Conservation (phyloP, 768 basidiomycete genomes). For the Amanita inopinata region DNA sequence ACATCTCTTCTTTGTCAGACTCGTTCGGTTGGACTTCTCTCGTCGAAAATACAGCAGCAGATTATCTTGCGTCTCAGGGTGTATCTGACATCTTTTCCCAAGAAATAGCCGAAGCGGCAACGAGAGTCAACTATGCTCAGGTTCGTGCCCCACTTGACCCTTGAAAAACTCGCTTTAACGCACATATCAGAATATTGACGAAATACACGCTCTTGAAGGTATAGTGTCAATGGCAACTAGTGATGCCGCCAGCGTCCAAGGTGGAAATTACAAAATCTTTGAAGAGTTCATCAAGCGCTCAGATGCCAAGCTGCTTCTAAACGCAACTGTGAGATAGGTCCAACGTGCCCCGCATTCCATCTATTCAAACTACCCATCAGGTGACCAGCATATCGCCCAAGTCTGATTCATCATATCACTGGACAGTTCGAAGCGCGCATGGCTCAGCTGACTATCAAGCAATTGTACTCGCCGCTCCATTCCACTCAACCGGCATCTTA, state of each 20-base stretch:
- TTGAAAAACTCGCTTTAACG: neutral
- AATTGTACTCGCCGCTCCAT: slow-evolving; percentile 83
- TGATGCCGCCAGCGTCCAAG: slow-evolving; percentile 54
- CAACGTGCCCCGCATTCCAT: slow-evolving; percentile 5
- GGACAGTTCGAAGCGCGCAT: slow-evolving; percentile 41
- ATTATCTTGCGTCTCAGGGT: slow-evolving; percentile 46
- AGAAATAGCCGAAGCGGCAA: slow-evolving; percentile 74
- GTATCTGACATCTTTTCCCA: slow-evolving; percentile 48
- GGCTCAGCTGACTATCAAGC: slow-evolving; percentile 51
- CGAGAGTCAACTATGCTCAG: slow-evolving; percentile 80
- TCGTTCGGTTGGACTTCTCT: slow-evolving; percentile 40
- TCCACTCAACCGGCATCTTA: slow-evolving; percentile 54
- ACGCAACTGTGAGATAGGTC: slow-evolving; percentile 45
- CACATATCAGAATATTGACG: slow-evolving; percentile 42
- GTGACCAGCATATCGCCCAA: slow-evolving; percentile 41
- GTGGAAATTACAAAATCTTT: slow-evolving; percentile 84
- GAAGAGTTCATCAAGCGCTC: slow-evolving; percentile 68
- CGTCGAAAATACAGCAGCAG: slow-evolving; percentile 39
- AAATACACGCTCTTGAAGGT: slow-evolving; percentile 73
- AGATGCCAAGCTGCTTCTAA: slow-evolving; percentile 57
- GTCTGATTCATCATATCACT: slow-evolving; percentile 32
- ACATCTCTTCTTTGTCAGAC: slow-evolving; percentile 46
- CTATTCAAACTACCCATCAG: too few relatives aligned
- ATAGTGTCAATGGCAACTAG: slow-evolving; percentile 60
- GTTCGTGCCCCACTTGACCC: slow-evolving; percentile 23